Conservation (phyloP, 2,329 filamentous ascomycete genomes). For the Cercospora zeina region DNA sequence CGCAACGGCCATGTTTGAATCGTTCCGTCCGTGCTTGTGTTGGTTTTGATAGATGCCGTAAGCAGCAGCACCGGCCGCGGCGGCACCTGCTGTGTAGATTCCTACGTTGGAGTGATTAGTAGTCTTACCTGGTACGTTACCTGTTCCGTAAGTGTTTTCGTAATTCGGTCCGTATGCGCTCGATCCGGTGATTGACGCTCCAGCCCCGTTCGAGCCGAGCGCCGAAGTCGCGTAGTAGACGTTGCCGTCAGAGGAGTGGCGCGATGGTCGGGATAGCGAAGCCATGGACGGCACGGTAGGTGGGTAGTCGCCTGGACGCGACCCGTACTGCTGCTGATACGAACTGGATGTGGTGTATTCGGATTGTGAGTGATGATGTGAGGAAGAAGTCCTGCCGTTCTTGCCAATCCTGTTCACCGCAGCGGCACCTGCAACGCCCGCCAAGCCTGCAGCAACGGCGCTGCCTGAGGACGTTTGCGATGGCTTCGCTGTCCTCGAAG, state of each 20-base stretch:
- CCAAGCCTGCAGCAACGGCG: conserved; percentile 41
- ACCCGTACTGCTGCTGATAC: conserved; percentile 20
- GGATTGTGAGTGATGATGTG: conserved; percentile 21
- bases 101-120: conserved; percentile 47
- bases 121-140: conserved; percentile 45
- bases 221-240: conserved; percentile 24
- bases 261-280: conserved; percentile 14
- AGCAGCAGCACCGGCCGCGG: conserved; percentile 45
- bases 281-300: conserved; percentile 18
- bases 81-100: conserved; percentile 50
- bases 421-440: conserved; percentile 48
- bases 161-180: conserved; percentile 16
- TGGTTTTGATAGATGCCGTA: conserved; percentile 46
- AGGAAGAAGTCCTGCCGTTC: conserved; percentile 21
- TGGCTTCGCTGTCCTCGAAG: conserved; percentile 24
- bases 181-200: conserved; percentile 15
- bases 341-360: conserved; percentile 11
- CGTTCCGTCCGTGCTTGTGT: conserved; percentile 33
- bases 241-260: conserved; percentile 27
- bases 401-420: conserved; percentile 29
- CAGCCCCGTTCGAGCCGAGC: conserved; percentile 12
- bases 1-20: conserved; percentile 22
- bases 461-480: conserved; percentile 40
- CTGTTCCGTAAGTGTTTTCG: conserved; percentile 19
- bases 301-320: conserved; percentile 18